Base-by-base conservation (phyloP, 805 yeast genomes). In the Cyberlindnera maclurae region DNA sequence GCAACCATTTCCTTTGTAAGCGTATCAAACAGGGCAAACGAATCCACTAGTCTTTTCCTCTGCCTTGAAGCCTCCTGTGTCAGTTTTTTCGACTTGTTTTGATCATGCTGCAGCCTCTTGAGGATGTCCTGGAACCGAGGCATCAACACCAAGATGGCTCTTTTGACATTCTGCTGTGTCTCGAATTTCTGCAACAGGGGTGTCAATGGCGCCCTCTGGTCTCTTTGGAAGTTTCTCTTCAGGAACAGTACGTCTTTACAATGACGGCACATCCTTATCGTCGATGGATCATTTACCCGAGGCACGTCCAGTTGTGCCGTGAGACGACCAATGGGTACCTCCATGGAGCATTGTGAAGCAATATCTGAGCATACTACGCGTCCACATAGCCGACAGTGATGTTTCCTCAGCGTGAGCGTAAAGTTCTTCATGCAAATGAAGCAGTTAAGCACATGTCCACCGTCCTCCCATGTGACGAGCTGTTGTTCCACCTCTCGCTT, bases 371-470 rank as follows among this genome's bases (percentile, higher is more conserved):
- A 90, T 0, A 87, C 85, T 2, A 83, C 75, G 20, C 60, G 54
- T 0, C 97, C 97, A 64, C 98, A 90, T 18, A 88, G 58, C 28
- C 97, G 65, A 58, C 98, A 93, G 57, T 90, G 98, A 56, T 93
- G 97, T 47, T 82, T 85, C 36, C 97, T 64, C 17, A 73, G 49
- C 0, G 76, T 55, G 32, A 82, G 60, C 10, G 71, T 65, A 57
- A 87, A 93, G 24, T 54, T 51, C 11, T 67, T 64, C 12, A 64
- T 57, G 51, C 98, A 90, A 7, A 83, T 63, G 7, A 71, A 65
- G 55, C 98, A 90, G 39, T 65, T 61, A 0, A 63, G 49, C 0
- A 70, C 69, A 4, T 51, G 50, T 3, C 57, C 40, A 42, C 72
- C 82, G 38, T 71, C 71, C 42, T 74, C 75, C 97, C 97, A 90